Percentiles rank a stretch among this genome's conserved stretches.
Evolutionary conservation across 768 basidiomycete species (phyloP).

Genomic region (Termitomyces sp.): DNA sequence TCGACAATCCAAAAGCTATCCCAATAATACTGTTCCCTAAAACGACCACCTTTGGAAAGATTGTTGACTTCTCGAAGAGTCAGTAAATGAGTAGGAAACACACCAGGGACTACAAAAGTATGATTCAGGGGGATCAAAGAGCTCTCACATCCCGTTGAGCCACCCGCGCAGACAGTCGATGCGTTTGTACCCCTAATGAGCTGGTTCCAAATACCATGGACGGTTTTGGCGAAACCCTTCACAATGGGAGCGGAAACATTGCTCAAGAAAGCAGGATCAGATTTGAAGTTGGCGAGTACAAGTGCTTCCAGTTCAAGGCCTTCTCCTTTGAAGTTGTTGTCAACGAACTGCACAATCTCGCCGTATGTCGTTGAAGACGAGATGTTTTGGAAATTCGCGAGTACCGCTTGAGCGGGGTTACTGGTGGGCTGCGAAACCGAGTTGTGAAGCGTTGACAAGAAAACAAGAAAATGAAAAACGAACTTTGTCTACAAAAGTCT

Average conservation of each 20-base stretch:
- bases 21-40: conserved; percentile 77
- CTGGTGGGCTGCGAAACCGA: conserved; percentile 57
- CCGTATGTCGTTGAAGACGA: conserved; percentile 52
- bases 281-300: conserved; percentile 53
- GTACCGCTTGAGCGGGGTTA: conserved; percentile 56
- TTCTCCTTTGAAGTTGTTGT: conserved; percentile 76
- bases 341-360: conserved; percentile 61
- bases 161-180: conserved; percentile 52
- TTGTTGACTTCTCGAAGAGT: background rate
- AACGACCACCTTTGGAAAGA: conserved; percentile 48
- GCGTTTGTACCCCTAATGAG: conserved; percentile 73
- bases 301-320: conserved; percentile 75
- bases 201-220: conserved; percentile 81
- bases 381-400: conserved; percentile 60
- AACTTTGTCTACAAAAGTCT: conserved; percentile 81
- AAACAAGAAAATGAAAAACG: background rate
- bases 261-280: conserved; percentile 59
- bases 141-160: conserved; percentile 64
- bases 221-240: conserved; percentile 68
- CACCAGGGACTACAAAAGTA: conserved; percentile 86
- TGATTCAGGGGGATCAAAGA: conserved; percentile 86
- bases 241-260: conserved; percentile 68
- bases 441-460: background rate
- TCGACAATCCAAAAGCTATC: conserved; percentile 82
- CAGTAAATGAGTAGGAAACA: background rate